Evolutionary conservation across 2,329 filamentous ascomycete species (phyloP).

Genomic region (Harringtonia aguacate): DNA sequence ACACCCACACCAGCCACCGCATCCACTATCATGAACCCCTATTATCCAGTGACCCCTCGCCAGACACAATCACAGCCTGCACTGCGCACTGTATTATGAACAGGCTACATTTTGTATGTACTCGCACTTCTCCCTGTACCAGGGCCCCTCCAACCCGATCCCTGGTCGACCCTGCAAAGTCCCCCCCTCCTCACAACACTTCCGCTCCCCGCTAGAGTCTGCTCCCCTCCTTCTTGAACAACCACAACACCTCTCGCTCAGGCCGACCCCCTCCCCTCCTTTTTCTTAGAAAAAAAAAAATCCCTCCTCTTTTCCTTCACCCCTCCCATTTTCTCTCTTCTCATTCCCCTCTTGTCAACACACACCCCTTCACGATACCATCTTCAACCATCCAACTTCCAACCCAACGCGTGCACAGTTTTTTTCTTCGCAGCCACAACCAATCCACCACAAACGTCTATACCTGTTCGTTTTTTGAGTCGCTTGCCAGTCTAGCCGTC

Average conservation of each 20-base stretch:
- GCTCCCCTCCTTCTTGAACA: conserved; percentile 7
- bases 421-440: background rate
- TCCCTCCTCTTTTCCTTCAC: conserved; percentile 11
- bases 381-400: conserved; percentile 5
- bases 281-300: conserved; percentile 14
- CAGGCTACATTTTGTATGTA: background rate
- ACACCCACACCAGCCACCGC: background rate
- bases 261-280: conserved; percentile 10
- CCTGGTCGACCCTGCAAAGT: conserved; percentile 11
- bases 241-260: conserved; percentile 8
- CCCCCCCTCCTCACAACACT: background rate
- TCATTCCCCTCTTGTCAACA: conserved; percentile 9
- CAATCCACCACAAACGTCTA: background rate
- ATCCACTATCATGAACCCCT: background rate
- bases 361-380: conserved; percentile 7
- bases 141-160: conserved; percentile 11
- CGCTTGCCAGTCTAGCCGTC: conserved; percentile 7
- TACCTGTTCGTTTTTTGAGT: too few species aligned
- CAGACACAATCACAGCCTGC: background rate
- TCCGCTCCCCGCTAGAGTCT: conserved; percentile 13
- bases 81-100: background rate
- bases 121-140: background rate
- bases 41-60: background rate
- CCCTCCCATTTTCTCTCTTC: conserved; percentile 14
- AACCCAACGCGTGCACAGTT: background rate